Evolutionary conservation across 176 grass and related monocot genomes (phyloP), one percentile per base, ranked within the genome.

Genomic region (Bothriochloa decipiens): DNA sequence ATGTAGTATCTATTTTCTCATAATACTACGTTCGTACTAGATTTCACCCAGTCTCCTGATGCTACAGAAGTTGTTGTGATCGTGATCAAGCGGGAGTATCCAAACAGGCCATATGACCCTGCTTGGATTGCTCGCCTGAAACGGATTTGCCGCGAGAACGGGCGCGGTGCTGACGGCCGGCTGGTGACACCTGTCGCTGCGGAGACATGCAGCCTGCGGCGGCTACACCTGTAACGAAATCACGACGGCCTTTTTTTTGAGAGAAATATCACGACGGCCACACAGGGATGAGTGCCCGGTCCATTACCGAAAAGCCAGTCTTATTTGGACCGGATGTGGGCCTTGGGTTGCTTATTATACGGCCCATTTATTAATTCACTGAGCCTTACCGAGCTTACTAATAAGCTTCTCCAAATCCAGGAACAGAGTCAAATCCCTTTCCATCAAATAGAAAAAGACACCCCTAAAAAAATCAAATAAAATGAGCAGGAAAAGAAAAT

Each of bases 151-250:
- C 52, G 16, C 41, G 42, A 11, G 32, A 60, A 46, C 26, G 27
- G 3, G 66, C 50, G 52, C 65, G 8, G 7, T 3, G 66, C 18
- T 26, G n/a, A 17, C 6, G 49, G 32, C 33, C 62, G 29, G 16
- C 40, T 29, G 27, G 70, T 3, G 77, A 80, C 70, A 89, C 49
- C 35, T 76, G 86, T 69, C 46, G 70, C 87, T 1, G 28, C 23
- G 3, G 63, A 18, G 49, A 76, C 29, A 80, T 61, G 87, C 61
- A 28, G 49, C 62, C 23, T 39, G 46, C 28, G 12, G n/a, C 16
- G 49, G 29, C 28, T 50, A 61, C 76, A 47, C 82, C 20, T 84
- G 77, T 65, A 52, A 32, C n/a, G 15, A 72, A 33, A 62, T 6
- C 14, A 68, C 18, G 5, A 18, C 47, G 23, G 32, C 61, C 29